Evolutionary conservation across 31 red algal species (phyloP).

Genomic region (Porphyra umbilicalis): DNA sequence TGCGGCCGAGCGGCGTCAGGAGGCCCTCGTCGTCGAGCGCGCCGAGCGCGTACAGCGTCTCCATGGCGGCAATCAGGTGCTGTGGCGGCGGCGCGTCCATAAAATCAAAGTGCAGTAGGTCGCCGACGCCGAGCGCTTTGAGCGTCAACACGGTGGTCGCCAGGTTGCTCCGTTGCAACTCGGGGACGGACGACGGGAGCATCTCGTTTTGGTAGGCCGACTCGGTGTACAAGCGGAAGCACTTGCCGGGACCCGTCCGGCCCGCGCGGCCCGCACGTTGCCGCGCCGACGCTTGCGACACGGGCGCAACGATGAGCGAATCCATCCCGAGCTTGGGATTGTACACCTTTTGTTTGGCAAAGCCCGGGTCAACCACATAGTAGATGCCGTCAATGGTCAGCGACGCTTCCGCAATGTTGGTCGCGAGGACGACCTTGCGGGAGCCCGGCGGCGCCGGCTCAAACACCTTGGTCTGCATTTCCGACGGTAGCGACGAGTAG

Average conservation of each 20-base stretch:
- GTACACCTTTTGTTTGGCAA: constrained; percentile 90
- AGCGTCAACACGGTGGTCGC: constrained; percentile 78
- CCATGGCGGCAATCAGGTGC: constrained; percentile 80
- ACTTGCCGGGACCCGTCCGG: constrained; percentile 88
- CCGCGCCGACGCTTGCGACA: constrained; percentile 78
- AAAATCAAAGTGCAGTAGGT: constrained; percentile 88
- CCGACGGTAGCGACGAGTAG: constrained; percentile 77
- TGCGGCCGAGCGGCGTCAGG: constrained; percentile 67
- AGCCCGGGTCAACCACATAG: constrained; percentile 95
- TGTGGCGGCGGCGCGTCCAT: constrained; percentile 87
- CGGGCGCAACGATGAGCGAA: constrained; percentile 80
- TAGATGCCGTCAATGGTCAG: constrained; percentile 94
- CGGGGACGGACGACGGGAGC: constrained; percentile 66
- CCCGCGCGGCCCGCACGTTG: constrained; percentile 94
- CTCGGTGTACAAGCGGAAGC: constrained; percentile 94
- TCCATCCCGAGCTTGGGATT: constrained; percentile 91
- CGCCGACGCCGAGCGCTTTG: constrained; percentile 83
- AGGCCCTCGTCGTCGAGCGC: constrained; percentile 87
- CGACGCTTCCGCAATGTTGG: constrained; percentile 94
- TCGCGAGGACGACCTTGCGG: constrained; percentile 83
- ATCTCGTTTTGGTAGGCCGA: constrained; percentile 81
- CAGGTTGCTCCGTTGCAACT: constrained; percentile 80
- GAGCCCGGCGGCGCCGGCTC: constrained; percentile 72
- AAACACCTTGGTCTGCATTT: constrained; percentile 85
- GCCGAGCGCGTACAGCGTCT: constrained; percentile 61